Evolutionary conservation across 306 rosid genomes (phyloP), one percentile per base, ranked within the genome.

Genomic region (Neltuma alba): DNA sequence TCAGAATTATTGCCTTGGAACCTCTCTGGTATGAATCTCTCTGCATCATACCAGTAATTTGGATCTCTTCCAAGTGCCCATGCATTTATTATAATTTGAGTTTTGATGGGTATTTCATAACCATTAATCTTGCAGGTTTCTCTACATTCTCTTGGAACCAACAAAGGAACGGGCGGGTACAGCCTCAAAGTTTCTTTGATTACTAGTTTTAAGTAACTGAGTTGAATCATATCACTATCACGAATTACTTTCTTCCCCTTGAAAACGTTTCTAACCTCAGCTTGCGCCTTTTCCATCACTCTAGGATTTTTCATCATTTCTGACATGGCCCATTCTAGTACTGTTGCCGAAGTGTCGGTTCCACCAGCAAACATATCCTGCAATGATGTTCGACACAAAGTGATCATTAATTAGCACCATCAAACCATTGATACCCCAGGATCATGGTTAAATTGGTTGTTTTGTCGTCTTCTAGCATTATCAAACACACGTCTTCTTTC

Each of bases 61-160:
- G 48, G 71, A 37, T 65, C 71, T 65, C 47, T 65, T 65, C 48
- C 71, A 9, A 65, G 16, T n/a, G 71, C 47, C 45, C 28, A 65
- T 20, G 71, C 71, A n/a, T 65, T 65, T 37, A 65, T 3, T 3
- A 65, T 65, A 9, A 65, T 30, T 65, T 37, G 23, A 36, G 71
- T 65, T 36, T 65, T 65, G 42, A 65, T 34, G 16, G 45, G 45
- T 36, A 65, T 37, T 65, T 65, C 71, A 36, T 65, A 65, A 6
- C 47, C 71, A 37, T 65, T n/a, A 20, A 65, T 37, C 16, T 65
- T 65, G 71, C 71, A n/a, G 5, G 47, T 41, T 37, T 37, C 71
- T 20, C 47, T 10, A 18, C 30, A 65, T n/a, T 36, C 30, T 5
- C 47, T 65, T 34, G 71, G 71, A 6, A 11, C 1, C 47, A 65